These are phyloP conservation scores for Picea sitchensis DNA, from an alignment of 75 land plant species.

Conservation along the genomic window DNA sequence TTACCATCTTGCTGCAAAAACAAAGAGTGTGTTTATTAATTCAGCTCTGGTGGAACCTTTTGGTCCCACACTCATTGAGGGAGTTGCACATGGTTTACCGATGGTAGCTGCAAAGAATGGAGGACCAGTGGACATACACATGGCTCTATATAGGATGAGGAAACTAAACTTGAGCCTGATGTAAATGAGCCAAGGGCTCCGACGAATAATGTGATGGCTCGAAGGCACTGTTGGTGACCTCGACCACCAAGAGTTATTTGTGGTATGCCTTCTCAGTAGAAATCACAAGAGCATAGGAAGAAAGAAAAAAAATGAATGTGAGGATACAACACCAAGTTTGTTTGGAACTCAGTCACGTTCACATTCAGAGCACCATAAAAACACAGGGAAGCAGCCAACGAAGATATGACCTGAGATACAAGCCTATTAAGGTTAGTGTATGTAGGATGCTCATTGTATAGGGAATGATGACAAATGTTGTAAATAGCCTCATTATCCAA, in stretches of 20 bases:
- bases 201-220: not conserved
- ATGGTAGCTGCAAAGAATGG: constrained; percentile 93
- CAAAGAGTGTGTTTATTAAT: constrained; percentile 89
- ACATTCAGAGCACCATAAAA: constrained; percentile 66
- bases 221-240: too few relatives aligned
- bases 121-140: constrained; percentile 85
- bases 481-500: constrained; percentile 36
- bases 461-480: constrained; percentile 67
- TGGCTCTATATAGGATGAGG: constrained; percentile 79
- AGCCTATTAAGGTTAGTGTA: constrained; percentile 27
- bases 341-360: too few relatives aligned
- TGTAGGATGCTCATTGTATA: constrained; percentile 77
- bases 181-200: constrained; percentile 4
- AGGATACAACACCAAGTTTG: too few relatives aligned
- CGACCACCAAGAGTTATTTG: too few relatives aligned
- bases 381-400: constrained; percentile 53
- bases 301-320: constrained; percentile 47
- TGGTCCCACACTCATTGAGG: constrained; percentile 90
- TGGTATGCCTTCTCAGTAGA: too few relatives aligned
- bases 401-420: constrained; percentile 32
- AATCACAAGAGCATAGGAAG: constrained; percentile 55
- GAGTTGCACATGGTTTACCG: constrained; percentile 87
- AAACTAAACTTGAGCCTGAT: constrained; percentile 2
- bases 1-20: constrained; percentile 83
- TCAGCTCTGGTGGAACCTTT: constrained; percentile 91